Base-by-base conservation (phyloP, 257 asterid species). In the Solanum pennellii region DNA sequence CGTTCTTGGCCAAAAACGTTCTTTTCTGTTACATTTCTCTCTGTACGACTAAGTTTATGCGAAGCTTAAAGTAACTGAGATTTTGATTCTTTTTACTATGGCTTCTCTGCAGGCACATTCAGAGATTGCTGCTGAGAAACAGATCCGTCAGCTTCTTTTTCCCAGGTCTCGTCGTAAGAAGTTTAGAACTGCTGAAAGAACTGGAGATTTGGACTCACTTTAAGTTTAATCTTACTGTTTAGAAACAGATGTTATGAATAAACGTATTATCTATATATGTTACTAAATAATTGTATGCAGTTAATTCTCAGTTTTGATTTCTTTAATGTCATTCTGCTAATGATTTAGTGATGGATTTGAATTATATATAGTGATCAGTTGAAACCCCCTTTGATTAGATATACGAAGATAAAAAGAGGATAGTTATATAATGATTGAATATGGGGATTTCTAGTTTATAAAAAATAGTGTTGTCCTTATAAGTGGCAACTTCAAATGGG, bases 121-220 rank as follows among this genome's bases (percentile, higher is more conserved):
- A 6, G 94, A 89, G 86, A 86, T 87, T 83, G 95, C 93, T 89
- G 98, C 98, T 12, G 96, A 92, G 89, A 95, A 94, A 91, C 98
- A 94, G 92, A 94, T 95, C 87, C 94, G 90, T 80, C 98, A 92
- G 89, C 97, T 95, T 39, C 86, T 95, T 84, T 95, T 92, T 87
- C 95, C 98, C 3, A 91, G 92, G 87, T 93, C 98, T 3, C 90
- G 88, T 39, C 89, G 95, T 23, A 95, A 93, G 91, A 95, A 89
- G 62, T 83, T 91, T 37, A 91, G 89, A 90, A 86, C 90, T 87
- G 89, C 80, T 66, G 94, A 89, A 66, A 88, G 92, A 88, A 60
- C 82, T 59, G 74, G 72, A 80, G 91, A 93, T 66, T 29, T 47
- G 1, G 94, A 94, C 84, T 90, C 80, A 23, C 92, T 91, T 86